Evolutionary conservation across 179 eudicot species (phyloP).

Genomic region (Silene coronaria): DNA sequence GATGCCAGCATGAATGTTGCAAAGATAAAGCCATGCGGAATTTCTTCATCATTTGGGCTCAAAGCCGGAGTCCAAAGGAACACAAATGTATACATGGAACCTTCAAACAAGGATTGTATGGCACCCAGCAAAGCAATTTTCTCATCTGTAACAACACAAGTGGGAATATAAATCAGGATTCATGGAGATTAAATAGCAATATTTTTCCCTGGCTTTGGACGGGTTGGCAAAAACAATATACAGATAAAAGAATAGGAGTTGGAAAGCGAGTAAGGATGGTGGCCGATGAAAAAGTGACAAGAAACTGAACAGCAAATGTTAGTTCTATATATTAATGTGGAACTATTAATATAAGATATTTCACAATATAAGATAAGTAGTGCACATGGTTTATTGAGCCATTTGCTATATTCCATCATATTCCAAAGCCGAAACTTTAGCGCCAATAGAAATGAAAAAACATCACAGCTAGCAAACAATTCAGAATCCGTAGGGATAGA

Average conservation of each 20-base stretch:
- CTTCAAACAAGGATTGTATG: slow-evolving; percentile 93
- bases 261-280: neutral
- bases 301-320: neutral
- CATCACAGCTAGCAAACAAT: too few species aligned
- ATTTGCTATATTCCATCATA: neutral
- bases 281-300: neutral
- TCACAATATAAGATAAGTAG: too few species aligned
- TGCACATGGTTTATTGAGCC: neutral
- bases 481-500: too few species aligned
- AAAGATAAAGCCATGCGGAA: slow-evolving; percentile 95
- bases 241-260: neutral
- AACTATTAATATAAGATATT: too few species aligned
- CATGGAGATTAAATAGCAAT: neutral
- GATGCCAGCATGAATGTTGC: slow-evolving; percentile 97
- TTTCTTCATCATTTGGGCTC: slow-evolving; percentile 91
- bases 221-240: neutral
- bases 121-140: slow-evolving; percentile 94
- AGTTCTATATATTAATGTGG: neutral
- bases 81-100: slow-evolving; percentile 99
- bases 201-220: neutral
- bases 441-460: neutral
- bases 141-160: slow-evolving; percentile 53
- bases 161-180: slow-evolving; percentile 7
- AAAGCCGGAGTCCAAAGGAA: slow-evolving; percentile 98
- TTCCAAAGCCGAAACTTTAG: neutral